These are phyloP conservation scores for Gnomoniopsis sp. DNA, from an alignment of 2,329 filamentous ascomycete genomes.

Conservation along the genomic window DNA sequence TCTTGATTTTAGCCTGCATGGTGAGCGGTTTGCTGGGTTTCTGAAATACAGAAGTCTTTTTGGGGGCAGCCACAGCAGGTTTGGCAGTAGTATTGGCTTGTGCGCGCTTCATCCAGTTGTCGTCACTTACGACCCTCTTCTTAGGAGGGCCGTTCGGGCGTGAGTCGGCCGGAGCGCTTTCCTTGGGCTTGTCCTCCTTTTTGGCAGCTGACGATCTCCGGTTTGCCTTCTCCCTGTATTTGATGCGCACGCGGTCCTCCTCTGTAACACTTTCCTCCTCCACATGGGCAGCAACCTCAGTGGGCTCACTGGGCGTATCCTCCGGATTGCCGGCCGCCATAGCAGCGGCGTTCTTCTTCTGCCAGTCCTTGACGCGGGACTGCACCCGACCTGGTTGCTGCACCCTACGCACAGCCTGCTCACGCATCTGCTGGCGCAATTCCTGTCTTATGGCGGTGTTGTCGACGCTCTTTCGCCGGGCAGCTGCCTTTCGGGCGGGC, in stretches of 20 bases:
- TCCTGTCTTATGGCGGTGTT: conserved; percentile 50
- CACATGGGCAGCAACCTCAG: conserved; percentile 57
- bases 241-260: conserved; percentile 57
- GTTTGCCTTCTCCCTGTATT: conserved; percentile 44
- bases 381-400: conserved; percentile 66
- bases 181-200: conserved; percentile 21
- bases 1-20: conserved; percentile 56
- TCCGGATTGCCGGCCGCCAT: conserved; percentile 50
- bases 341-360: conserved; percentile 70
- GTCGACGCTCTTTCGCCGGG: conserved; percentile 53
- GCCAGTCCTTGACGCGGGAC: conserved; percentile 81
- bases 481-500: conserved; percentile 50
- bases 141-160: conserved; percentile 64
- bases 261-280: conserved; percentile 62
- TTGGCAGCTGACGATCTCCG: conserved; percentile 20
- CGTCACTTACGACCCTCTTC: conserved; percentile 90
- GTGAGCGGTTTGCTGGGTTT: conserved; percentile 52
- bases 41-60: conserved; percentile 38
- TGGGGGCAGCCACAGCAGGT: conserved; percentile 23
- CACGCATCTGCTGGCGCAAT: conserved; percentile 52
- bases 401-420: conserved; percentile 55
- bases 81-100: conserved; percentile 23
- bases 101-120: conserved; percentile 70
- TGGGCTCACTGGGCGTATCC: conserved; percentile 51
- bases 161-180: conserved; percentile 30